Evolutionary conservation across 1,284 basidiomycete species (phyloP).

Genomic region (Marasmius tenuissimus): DNA sequence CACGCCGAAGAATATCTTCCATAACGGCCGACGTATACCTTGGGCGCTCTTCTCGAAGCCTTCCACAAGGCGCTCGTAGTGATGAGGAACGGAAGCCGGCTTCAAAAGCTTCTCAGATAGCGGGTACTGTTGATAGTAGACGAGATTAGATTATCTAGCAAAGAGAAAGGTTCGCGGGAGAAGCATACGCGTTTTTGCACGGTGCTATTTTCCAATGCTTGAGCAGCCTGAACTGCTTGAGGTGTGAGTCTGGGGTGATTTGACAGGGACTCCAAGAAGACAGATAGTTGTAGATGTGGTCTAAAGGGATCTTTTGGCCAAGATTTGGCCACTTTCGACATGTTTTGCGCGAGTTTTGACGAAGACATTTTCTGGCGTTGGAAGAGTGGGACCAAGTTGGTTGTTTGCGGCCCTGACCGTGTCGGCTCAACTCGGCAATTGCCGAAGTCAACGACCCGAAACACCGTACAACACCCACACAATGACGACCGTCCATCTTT

Average conservation of each 20-base stretch:
- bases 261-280: slow-evolving; percentile 61
- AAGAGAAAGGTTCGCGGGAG: slow-evolving; percentile 27
- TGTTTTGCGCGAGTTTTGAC: slow-evolving; percentile 45
- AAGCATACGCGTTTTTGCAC: slow-evolving; percentile 55
- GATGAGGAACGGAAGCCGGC: slow-evolving; percentile 66
- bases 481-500: no score
- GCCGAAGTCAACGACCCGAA: not conserved
- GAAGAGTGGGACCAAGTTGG: not conserved
- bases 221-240: slow-evolving; percentile 55
- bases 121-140: slow-evolving; percentile 49
- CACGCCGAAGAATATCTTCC: slow-evolving; percentile 76
- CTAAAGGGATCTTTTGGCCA: slow-evolving; percentile 75
- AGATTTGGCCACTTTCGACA: slow-evolving; percentile 49
- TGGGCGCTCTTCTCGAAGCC: slow-evolving; percentile 70
- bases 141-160: slow-evolving; percentile 8
- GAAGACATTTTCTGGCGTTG: slow-evolving; percentile 25
- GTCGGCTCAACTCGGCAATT: not conserved
- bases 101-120: slow-evolving; percentile 60
- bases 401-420: no score
- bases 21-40: slow-evolving; percentile 76
- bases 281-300: slow-evolving; percentile 68
- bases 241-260: slow-evolving; percentile 66
- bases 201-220: slow-evolving; percentile 51
- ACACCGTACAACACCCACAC: no score
- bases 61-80: slow-evolving; percentile 70